Base-by-base conservation (phyloP, 352 stramenopile species). In the Elongisporangium undulatum region DNA sequence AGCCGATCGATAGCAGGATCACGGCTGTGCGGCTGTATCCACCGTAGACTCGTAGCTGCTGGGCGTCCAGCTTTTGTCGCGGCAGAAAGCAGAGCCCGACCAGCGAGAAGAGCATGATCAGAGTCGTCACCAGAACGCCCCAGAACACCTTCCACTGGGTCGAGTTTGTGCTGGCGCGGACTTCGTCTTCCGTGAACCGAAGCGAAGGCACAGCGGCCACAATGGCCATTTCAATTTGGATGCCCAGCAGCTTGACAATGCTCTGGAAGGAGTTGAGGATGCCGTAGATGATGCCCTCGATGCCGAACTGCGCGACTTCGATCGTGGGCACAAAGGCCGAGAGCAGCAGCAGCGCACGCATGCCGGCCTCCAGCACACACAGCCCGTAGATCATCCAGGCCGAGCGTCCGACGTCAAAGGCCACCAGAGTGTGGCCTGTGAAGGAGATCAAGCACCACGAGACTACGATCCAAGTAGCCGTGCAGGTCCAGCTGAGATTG, bases 21-120 rank as follows among this genome's bases (percentile, higher is more conserved):
- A 71, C 57, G 3, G 70, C 55, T 21, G 59, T 29, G 12, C 50
- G 52, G 48, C 60, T 82, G 75, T 76, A 82, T n/a, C 72, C 72
- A n/a, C 72, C 75, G 56, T 79, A 76, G 17, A 77, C 56, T 19
- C 75, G 75, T 5, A 73, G 58, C 61, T 81, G 75, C 64, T 84
- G 75, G 4, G 72, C 72, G 49, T 79, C 69, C 0, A 77, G 69
- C 57, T 79, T 81, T 53, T 84, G 72, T 4, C 59, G 62, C 8
- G 75, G 75, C 39, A 77, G 45, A 34, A 58, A 72, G 51, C 26
- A 68, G 17, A 80, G 57, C 17, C 65, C 65, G 0, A 61, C 9
- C 5, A 76, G 12, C 4, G 60, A 59, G 13, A 76, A 50, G 20
- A 79, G 55, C 48, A 67, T 59, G 39, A 66, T 23, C 2, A 38